Evolutionary conservation across 2,329 filamentous ascomycete genomes (phyloP), one percentile per base, ranked within the genome.

Genomic region (Exophiala viscosa): DNA sequence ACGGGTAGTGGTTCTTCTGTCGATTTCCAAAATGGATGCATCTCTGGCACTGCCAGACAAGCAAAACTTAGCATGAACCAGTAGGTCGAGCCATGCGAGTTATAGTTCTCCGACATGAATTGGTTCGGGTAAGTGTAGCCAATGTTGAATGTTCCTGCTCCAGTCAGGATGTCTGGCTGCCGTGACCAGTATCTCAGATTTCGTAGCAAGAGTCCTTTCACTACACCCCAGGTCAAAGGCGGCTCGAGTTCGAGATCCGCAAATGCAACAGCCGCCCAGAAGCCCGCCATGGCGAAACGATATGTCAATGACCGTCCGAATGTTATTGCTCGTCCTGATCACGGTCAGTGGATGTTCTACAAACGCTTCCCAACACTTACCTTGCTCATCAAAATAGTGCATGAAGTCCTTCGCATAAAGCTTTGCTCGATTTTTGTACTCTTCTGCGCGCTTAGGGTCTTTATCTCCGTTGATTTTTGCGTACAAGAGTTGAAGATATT

Each of bases 31-130:
- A 91, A 90, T 0, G 86, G 85, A 66, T 90, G 87, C 1, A 76
- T 73, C 43, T 81, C 78, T 0, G 87, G 82, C 10, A 88, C 77
- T 1, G 85, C 86, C 2, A 91, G 75, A 46, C 85, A 85, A 40
- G 87, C 86, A 64, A 91, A 91, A 1, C 86, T 82, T 17, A 90
- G 74, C 70, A 87, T 90, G 47, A 85, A 86, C 88, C 88, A 91
- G 67, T 90, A 90, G 62, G 87, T 72, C 1, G 70, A 73, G 10
- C 85, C 85, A 0, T 88, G 86, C 8, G 85, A 89, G 69, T 91
- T 91, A 71, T 91, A 91, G 66, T 91, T 90, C 69, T 91, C 87
- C 0, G 86, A 85, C 71, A 90, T 81, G 69, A 87, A 90, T 76
- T 87, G 88, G 65, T 90, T 90, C 13, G 87, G 85, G 65, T 90